Base-by-base conservation (phyloP, 805 yeast species). In the Kregervanrija delftensis region DNA sequence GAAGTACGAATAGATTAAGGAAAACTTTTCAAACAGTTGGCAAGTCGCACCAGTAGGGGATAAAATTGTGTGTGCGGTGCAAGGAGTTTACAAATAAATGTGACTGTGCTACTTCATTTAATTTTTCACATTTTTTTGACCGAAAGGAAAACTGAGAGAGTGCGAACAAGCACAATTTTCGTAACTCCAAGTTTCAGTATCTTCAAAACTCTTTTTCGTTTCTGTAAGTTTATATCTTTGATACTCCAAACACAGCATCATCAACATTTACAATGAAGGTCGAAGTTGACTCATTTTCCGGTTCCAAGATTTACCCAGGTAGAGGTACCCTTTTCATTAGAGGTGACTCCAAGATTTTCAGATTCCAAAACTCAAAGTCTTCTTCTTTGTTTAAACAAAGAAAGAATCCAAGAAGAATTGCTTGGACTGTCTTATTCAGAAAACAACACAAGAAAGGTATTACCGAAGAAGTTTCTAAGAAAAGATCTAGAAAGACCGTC, bases 401-500 rank as follows among this genome's bases (percentile, higher is more conserved):
- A 85, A 93, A 93, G 95, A 93, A 93, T 90, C 99, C 99, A 79
- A 90, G 99, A 84, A 86, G 96, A 83, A 83, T 93, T 72, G 83
- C 98, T 58, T 93, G 99, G 99, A 93, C 99, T 61, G 97, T 91
- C 68, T 82, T 93, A 67, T 93, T 79, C 91, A 91, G 99, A 84
- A 87, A 96, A 79, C 96, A 91, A 79, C 98, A 93, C 95, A 89
- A 88, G 86, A 93, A 93, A 81, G 99, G 99, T 80, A 81, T 91
- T 71, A 83, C 96, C 68, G 99, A 93, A 82, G 99, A 93, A 80
- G 87, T 86, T 63, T 64, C 95, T 73, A 93, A 88, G 86, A 95
- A 87, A 85, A 87, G 96, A 78, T 60, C 93, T 63, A 91, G 96
- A 83, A 90, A 88, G 83, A 72, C 96, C 67, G 95, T 90, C 75